Evolutionary conservation across 2,329 filamentous ascomycete species (phyloP).

Genomic region (Sporothrix schenckii): DNA sequence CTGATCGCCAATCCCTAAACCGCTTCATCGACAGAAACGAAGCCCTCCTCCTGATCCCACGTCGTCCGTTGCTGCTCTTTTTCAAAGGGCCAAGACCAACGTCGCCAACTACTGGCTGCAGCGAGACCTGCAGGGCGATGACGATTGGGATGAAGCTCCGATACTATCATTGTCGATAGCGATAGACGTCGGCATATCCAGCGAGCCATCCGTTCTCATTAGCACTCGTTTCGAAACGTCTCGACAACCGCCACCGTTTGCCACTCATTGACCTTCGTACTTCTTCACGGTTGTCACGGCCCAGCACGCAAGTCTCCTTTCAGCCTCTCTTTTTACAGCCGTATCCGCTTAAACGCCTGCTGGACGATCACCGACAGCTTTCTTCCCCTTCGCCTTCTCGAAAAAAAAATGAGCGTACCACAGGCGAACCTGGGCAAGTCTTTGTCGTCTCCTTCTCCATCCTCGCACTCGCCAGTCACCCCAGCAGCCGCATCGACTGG

Average conservation of each 20-base stretch:
- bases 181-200: background rate
- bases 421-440: conserved; percentile 55
- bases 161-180: background rate
- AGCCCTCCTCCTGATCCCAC: background rate
- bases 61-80: background rate
- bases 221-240: background rate
- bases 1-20: background rate
- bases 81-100: background rate
- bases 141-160: conserved; percentile 21
- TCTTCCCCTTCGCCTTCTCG: background rate
- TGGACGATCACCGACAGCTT: background rate
- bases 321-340: too few relatives aligned
- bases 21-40: conserved; percentile 7
- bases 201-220: too few relatives aligned
- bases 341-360: background rate
- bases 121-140: conserved; percentile 22
- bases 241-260: background rate
- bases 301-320: too few relatives aligned
- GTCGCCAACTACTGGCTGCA: background rate
- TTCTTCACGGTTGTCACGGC: background rate
- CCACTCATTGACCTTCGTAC: background rate
- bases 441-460: conserved; percentile 48
- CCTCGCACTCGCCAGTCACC: conserved; percentile 48
- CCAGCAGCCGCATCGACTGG: conserved; percentile 50
- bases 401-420: conserved; percentile 43